Base-by-base conservation (phyloP, 805 yeast genomes). In the Ogataea sp. region DNA sequence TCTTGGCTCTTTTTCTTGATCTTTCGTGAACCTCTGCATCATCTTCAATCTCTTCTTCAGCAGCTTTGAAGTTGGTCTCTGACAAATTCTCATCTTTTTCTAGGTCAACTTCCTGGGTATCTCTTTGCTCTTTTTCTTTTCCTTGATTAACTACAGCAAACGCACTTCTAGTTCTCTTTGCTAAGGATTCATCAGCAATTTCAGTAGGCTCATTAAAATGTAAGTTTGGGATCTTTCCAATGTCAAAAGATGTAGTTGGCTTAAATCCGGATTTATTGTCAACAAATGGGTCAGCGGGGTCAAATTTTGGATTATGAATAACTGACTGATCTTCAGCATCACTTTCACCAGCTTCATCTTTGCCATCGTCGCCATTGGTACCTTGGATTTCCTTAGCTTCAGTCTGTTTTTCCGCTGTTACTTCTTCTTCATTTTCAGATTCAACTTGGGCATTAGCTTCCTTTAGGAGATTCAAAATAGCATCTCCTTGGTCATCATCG, bases 181-280 rank as follows among this genome's bases (percentile, higher is more conserved):
- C 30, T n/a, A n/a, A n/a, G n/a, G 36, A 38, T 27, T 31, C 43
- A 6, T 15, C 32, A 2, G 25, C 38, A 14, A 15, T 24, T 3
- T 13, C 31, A 16, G 6, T 6, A 6, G 10, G 10, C 4, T 4
- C 13, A 14, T 23, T 10, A 24, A 26, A 34, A 2, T 34, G 29
- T 14, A 34, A 27, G 15, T 34, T 20, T 13, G 37, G 37, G 24
- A 34, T 34, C 10, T 18, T 17, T 4, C 30, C 37, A 34, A 34
- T 14, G 4, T 34, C 17, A 13, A 18, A 16, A 17, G n/a, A 3
- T 10, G 29, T n/a, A 10, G 37, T 4, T 4, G 7, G 6, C 13
- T 14, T 3, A 14, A 10, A 11, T 6, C 14, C 11, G 5, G 6
- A 3, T 34, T 34, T 20, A 10, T 16, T 16, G 10, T 34, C 37